Conservation (phyloP, 2,329 filamentous ascomycete species). For the Mollisiaceae sp. region DNA sequence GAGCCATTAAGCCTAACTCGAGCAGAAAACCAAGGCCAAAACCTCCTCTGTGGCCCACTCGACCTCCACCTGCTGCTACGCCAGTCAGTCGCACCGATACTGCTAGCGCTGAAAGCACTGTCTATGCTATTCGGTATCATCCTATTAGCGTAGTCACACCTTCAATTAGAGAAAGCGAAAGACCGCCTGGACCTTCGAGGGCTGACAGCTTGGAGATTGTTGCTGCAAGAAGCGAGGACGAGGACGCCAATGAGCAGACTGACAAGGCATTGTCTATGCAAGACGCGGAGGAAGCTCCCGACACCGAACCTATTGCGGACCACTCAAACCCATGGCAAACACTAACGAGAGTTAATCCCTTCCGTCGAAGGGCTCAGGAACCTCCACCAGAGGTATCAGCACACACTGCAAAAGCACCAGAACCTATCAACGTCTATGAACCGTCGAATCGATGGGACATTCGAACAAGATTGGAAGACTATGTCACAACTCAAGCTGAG, state of each 20-base stretch:
- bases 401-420: slow-evolving; percentile 31
- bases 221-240: slow-evolving; percentile 17
- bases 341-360: slow-evolving; percentile 39
- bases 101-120: slow-evolving; percentile 66
- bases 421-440: slow-evolving; percentile 28
- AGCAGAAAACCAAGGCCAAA: slow-evolving; percentile 29
- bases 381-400: slow-evolving; percentile 42
- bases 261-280: slow-evolving; percentile 33
- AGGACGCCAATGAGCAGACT: slow-evolving; percentile 29
- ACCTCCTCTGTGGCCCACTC: slow-evolving; percentile 54
- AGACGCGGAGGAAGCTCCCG: slow-evolving; percentile 26
- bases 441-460: slow-evolving; percentile 57
- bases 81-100: slow-evolving; percentile 67
- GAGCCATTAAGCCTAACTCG: slow-evolving; percentile 10
- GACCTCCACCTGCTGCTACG: slow-evolving; percentile 60
- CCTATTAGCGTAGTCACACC: slow-evolving; percentile 52
- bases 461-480: slow-evolving; percentile 61
- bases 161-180: slow-evolving; percentile 19
- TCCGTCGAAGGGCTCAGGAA: slow-evolving; percentile 34
- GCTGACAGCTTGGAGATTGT: slow-evolving; percentile 36
- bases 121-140: slow-evolving; percentile 67
- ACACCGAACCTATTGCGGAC: not conserved
- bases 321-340: slow-evolving; percentile 30
- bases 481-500: slow-evolving; percentile 65
- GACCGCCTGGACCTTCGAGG: slow-evolving; percentile 23